A percentile compares a stretch with the other conserved stretches of the same genome.
Evolutionary conservation across 1,284 basidiomycete species (phyloP).

Genomic region (Puccinia sorghi): DNA sequence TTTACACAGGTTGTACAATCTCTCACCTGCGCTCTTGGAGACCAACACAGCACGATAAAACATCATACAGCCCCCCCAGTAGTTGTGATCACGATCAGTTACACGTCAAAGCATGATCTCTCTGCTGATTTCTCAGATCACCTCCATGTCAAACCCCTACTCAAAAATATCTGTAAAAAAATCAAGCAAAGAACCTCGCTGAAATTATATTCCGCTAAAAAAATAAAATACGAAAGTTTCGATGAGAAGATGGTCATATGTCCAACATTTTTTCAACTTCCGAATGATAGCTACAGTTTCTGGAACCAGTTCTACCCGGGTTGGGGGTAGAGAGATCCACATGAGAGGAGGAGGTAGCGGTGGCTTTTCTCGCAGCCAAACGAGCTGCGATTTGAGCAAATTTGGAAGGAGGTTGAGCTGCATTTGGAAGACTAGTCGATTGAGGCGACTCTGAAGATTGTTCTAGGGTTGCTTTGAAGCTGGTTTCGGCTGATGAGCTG

Average conservation of each 20-base stretch:
- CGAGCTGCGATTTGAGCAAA: constrained; percentile 46
- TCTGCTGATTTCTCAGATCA: too few species aligned
- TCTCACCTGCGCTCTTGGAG: too few species aligned
- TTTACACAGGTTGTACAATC: too few species aligned
- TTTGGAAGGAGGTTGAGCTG: constrained; percentile 31
- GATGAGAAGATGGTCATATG: background rate
- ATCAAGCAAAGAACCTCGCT: background rate
- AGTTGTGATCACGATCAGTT: too few species aligned
- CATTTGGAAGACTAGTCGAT: background rate
- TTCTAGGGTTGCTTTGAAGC: constrained; percentile 11
- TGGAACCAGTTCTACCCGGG: too few species aligned
- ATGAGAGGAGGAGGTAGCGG: background rate
- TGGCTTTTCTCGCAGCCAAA: constrained; percentile 42
- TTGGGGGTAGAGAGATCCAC: background rate
- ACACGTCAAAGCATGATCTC: too few species aligned
- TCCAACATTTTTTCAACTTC: constrained; percentile 47
- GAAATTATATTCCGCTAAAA: background rate
- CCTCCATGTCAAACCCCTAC: too few species aligned
- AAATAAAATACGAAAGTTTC: background rate
- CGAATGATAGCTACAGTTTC: constrained; percentile 7
- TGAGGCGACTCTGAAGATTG: background rate
- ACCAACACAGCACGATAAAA: too few species aligned
- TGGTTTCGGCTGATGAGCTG: constrained; percentile 19
- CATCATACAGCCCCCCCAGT: too few species aligned
- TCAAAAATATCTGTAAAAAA: background rate